Evolutionary conservation across 495 filamentous ascomycete species (phyloP).

Genomic region (Penicillium verhagenii): DNA sequence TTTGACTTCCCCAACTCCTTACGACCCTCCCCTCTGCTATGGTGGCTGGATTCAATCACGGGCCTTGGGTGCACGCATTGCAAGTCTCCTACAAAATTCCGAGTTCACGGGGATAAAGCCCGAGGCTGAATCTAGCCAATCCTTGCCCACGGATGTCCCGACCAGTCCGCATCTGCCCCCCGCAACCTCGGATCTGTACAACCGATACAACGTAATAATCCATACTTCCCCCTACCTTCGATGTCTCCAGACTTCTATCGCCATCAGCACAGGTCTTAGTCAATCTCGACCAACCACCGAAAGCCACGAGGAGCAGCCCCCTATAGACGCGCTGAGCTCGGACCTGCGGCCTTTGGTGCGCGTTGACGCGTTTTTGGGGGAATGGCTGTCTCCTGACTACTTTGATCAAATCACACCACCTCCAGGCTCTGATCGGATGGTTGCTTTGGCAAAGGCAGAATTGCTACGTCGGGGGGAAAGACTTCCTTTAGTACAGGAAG

Average conservation of each 20-base stretch:
- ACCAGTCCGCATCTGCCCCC: constrained; percentile 16
- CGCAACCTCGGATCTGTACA: constrained; percentile 39
- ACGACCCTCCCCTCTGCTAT: constrained; percentile 94
- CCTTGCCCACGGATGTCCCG: constrained; percentile 13
- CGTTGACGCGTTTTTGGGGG: constrained; percentile 88
- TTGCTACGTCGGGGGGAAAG: constrained; percentile 66
- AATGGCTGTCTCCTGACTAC: constrained; percentile 93
- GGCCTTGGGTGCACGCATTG: constrained; percentile 76
- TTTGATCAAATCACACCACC: constrained; percentile 90
- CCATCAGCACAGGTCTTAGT: constrained; percentile 83
- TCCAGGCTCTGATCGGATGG: constrained; percentile 80
- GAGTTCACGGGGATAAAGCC: constrained; percentile 24
- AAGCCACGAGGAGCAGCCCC: background rate
- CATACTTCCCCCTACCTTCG: constrained; percentile 91
- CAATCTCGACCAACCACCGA: constrained; percentile 50
- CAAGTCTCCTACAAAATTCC: constrained; percentile 60
- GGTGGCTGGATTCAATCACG: constrained; percentile 88
- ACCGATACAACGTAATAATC: constrained; percentile 75
- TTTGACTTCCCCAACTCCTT: constrained; percentile 88
- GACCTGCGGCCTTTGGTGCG: constrained; percentile 52
- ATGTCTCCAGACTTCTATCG: constrained; percentile 90
- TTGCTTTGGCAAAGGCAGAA: constrained; percentile 82
- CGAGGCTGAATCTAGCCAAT: constrained; percentile 11
- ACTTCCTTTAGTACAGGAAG: constrained; percentile 24
- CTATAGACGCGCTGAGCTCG: constrained; percentile 5